Conservation (phyloP, 345 rosid genomes). For the Laguncularia racemosa region DNA sequence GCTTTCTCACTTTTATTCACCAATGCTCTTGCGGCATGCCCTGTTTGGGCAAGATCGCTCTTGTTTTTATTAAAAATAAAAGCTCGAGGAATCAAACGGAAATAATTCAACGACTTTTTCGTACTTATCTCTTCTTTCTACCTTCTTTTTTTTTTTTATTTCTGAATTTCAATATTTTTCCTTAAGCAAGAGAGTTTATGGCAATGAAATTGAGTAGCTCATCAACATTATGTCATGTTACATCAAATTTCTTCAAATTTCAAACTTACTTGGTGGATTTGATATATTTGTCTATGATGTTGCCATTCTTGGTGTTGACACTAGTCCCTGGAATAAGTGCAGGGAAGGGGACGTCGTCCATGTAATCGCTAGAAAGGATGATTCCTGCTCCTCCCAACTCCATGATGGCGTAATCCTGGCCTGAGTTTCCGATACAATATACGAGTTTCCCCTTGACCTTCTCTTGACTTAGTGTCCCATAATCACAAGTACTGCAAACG, state of each 20-base stretch:
- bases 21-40: no score
- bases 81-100: neutral
- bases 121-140: no score
- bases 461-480: conserved; percentile 40
- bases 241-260: no score
- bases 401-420: conserved; percentile 40
- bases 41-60: no score
- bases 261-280: conserved; percentile 59
- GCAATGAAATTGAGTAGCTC: no score
- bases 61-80: neutral
- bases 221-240: neutral
- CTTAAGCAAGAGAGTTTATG: no score
- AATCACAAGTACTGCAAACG: conserved; percentile 43
- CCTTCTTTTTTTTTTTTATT: no score
- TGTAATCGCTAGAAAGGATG: conserved; percentile 20
- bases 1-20: no score
- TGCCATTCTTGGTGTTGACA: conserved; percentile 30
- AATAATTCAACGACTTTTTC: neutral
- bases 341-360: conserved; percentile 24
- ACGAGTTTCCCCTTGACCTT: conserved; percentile 66
- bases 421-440: conserved; percentile 37
- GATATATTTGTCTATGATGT: conserved; percentile 48
- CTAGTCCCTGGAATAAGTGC: conserved; percentile 32
- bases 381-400: conserved; percentile 53
- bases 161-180: neutral